phyloP scores from a whole-genome alignment of 169 alveolate genomes.

The Plasmodium malariae region DNA sequence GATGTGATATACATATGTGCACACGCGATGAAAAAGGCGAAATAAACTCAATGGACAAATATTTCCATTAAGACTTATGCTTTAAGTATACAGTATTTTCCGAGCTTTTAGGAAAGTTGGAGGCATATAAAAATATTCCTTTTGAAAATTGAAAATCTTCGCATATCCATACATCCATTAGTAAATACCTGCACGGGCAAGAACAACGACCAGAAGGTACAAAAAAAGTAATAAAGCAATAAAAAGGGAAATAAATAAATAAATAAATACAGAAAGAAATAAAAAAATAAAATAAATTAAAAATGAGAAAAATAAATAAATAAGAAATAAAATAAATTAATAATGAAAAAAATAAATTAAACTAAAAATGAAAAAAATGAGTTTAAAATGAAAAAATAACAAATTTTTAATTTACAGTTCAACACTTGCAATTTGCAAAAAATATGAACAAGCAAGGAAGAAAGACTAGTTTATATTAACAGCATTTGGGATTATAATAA shows the following conservation, averaged over 20 bases:
- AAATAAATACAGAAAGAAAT: too few relatives aligned
- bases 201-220: too few relatives aligned
- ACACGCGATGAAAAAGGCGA: too few relatives aligned
- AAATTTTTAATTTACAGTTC: too few relatives aligned
- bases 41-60: too few relatives aligned
- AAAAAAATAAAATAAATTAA: too few relatives aligned
- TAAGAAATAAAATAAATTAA: not conserved
- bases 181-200: conserved; percentile 12
- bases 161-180: conserved; percentile 64
- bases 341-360: not conserved
- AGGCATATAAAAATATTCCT: conserved; percentile 59
- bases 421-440: too few relatives aligned
- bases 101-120: conserved; percentile 11
- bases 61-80: not conserved
- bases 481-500: not conserved
- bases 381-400: not conserved
- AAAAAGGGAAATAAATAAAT: too few relatives aligned
- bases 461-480: not conserved
- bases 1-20: too few relatives aligned
- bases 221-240: too few relatives aligned
- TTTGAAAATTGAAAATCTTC: conserved; percentile 57
- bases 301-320: not conserved
- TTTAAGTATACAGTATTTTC: conserved; percentile 30
- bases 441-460: not conserved
- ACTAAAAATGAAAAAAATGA: not conserved